phyloP scores from a whole-genome alignment of 495 filamentous ascomycete genomes.

The Lophiotrema nucula region DNA sequence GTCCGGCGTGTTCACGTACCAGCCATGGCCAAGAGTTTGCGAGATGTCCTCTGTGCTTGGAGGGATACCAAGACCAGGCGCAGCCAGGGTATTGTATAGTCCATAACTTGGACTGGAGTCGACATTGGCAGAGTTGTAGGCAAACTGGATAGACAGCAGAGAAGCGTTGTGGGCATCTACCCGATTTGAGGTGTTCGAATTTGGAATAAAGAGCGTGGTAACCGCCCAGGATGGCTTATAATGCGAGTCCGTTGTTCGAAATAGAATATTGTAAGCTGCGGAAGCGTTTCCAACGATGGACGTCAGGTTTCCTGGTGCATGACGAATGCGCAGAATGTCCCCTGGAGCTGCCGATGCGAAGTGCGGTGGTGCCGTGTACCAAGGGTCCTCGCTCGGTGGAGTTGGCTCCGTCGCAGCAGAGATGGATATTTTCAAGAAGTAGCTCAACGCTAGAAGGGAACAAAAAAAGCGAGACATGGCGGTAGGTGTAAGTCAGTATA shows the following conservation, averaged over 20 bases:
- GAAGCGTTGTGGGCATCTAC: neutral
- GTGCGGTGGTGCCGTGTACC: slow-evolving; percentile 46
- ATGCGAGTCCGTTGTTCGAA: slow-evolving; percentile 49
- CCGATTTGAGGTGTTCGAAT: slow-evolving; percentile 9
- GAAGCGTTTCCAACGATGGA: slow-evolving; percentile 23
- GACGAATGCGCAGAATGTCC: slow-evolving; percentile 47
- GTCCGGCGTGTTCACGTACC: slow-evolving; percentile 51
- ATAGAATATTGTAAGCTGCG: slow-evolving; percentile 51
- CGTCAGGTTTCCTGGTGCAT: slow-evolving; percentile 46
- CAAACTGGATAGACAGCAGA: slow-evolving; percentile 49
- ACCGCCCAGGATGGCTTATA: slow-evolving; percentile 50
- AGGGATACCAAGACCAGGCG: slow-evolving; percentile 34
- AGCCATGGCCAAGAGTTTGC: slow-evolving; percentile 37
- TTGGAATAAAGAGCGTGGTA: slow-evolving; percentile 50
- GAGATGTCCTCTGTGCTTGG: neutral
- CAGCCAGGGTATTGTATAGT: slow-evolving; percentile 38
- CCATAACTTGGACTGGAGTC: slow-evolving; percentile 40
- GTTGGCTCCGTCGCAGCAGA: too few relatives aligned
- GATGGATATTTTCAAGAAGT: too few relatives aligned
- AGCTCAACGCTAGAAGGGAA: too few relatives aligned
- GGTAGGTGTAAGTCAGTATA: too few relatives aligned
- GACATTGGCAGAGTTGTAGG: slow-evolving; percentile 44
- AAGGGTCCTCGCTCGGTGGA: slow-evolving; percentile 48
- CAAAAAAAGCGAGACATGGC: too few relatives aligned
- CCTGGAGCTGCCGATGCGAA: slow-evolving; percentile 46